These are phyloP conservation scores for Ceratocystis alfenasii DNA, from an alignment of 2,329 filamentous ascomycete species.

Conservation along the genomic window DNA sequence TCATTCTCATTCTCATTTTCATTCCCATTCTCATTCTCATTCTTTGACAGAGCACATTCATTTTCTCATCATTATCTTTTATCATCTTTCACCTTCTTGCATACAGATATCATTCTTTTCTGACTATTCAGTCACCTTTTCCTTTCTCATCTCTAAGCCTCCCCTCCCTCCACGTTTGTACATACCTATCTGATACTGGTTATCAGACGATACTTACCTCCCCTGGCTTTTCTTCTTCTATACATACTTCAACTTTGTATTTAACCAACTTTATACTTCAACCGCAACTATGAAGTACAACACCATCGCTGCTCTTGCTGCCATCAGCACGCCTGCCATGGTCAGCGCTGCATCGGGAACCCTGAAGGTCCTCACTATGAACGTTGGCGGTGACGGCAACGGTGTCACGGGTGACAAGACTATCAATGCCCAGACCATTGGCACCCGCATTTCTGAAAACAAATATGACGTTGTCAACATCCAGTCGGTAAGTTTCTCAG, in stretches of 20 bases:
- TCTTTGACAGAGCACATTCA: slow-evolving; percentile 11
- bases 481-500: slow-evolving; percentile 40
- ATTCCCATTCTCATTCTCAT: too few relatives aligned
- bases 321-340: slow-evolving; percentile 15
- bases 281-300: slow-evolving; percentile 19
- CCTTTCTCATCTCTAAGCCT: slow-evolving; percentile 7
- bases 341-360: slow-evolving; percentile 26
- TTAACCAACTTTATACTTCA: background rate
- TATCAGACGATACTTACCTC: background rate
- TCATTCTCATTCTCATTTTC: background rate
- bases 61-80: background rate
- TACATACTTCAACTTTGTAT: too few relatives aligned
- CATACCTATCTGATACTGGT: background rate
- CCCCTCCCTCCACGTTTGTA: background rate
- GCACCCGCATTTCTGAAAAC: slow-evolving; percentile 43
- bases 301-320: slow-evolving; percentile 14
- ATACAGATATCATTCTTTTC: too few relatives aligned
- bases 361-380: slow-evolving; percentile 45
- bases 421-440: slow-evolving; percentile 45
- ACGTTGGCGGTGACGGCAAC: slow-evolving; percentile 50
- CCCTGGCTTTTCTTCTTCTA: background rate
- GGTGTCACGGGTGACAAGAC: slow-evolving; percentile 50
- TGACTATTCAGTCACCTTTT: background rate
- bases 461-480: slow-evolving; percentile 51
- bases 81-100: too few relatives aligned